phyloP scores from a whole-genome alignment of 2,329 filamentous ascomycete genomes.

The Trichoderma atroviride region DNA sequence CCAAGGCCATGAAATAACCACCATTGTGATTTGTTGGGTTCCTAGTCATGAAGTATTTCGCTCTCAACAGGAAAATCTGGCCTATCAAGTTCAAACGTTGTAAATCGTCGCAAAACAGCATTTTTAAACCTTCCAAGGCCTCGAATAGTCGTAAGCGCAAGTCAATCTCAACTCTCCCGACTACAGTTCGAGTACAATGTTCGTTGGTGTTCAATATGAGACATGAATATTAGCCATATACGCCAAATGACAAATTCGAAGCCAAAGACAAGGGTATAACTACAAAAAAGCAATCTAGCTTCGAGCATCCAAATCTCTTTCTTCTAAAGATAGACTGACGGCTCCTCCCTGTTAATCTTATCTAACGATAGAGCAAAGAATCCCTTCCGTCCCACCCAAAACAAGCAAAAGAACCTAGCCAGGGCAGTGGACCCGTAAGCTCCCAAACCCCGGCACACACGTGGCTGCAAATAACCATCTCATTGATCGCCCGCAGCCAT shows the following conservation, averaged over 20 bases:
- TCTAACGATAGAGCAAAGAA: not conserved
- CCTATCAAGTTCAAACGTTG: too few relatives aligned
- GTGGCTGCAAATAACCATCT: constrained; percentile 8
- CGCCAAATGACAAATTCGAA: not conserved
- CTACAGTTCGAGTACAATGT: too few relatives aligned
- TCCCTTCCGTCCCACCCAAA: not conserved
- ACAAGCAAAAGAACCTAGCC: not conserved
- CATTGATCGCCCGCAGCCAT: not conserved
- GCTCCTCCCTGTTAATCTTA: not conserved
- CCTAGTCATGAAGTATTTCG: too few relatives aligned
- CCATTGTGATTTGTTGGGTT: too few relatives aligned
- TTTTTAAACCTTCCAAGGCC: too few relatives aligned
- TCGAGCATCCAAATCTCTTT: not conserved
- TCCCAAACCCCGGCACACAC: constrained; percentile 7
- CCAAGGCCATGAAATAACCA: too few relatives aligned
- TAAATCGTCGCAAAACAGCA: too few relatives aligned
- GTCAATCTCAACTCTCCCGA: not conserved
- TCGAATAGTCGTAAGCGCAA: not conserved
- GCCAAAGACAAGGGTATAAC: not conserved
- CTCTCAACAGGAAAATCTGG: too few relatives aligned
- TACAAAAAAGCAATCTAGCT: not conserved
- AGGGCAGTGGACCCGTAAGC: constrained; percentile 12
- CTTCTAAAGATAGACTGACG: not conserved
- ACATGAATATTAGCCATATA: not conserved
- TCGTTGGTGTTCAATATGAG: too few relatives aligned